Evolutionary conservation across 345 rosid species (phyloP).

Genomic region (Ceriops decandra): DNA sequence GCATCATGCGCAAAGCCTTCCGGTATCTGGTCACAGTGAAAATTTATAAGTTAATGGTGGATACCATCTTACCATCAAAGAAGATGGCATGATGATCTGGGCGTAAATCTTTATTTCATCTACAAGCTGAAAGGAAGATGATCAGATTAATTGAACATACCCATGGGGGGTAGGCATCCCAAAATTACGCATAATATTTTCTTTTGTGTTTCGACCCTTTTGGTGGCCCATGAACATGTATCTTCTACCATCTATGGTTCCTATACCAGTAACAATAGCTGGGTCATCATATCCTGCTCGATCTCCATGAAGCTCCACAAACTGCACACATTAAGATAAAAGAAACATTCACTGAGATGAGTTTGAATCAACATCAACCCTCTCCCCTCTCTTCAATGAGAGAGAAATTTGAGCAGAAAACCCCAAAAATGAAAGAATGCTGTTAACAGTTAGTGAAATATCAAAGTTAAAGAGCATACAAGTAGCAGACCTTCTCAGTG

Average conservation of each 20-base stretch:
- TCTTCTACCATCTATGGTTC: conserved; percentile 77
- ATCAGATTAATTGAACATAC: conserved; percentile 38
- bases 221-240: conserved; percentile 98
- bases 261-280: conserved; percentile 92
- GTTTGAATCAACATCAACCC: background rate
- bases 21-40: conserved; percentile 54
- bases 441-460: background rate
- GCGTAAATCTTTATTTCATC: conserved; percentile 2
- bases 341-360: conserved; percentile 12
- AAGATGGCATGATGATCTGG: background rate
- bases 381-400: background rate
- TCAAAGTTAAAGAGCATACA: conserved; percentile 6
- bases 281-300: conserved; percentile 98
- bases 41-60: conserved; percentile 14
- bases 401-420: background rate
- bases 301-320: conserved; percentile 98
- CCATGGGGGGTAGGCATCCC: conserved; percentile 99
- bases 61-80: background rate
- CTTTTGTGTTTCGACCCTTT: conserved; percentile 98
- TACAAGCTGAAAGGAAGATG: background rate
- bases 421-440: conserved; percentile 1
- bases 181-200: conserved; percentile 86
- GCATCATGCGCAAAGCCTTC: conserved; percentile 84
- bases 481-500: conserved; percentile 71
- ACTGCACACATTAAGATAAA: conserved; percentile 42